Evolutionary conservation across 2,329 filamentous ascomycete species (phyloP).

Genomic region (Colletotrichum gloeosporioides): DNA sequence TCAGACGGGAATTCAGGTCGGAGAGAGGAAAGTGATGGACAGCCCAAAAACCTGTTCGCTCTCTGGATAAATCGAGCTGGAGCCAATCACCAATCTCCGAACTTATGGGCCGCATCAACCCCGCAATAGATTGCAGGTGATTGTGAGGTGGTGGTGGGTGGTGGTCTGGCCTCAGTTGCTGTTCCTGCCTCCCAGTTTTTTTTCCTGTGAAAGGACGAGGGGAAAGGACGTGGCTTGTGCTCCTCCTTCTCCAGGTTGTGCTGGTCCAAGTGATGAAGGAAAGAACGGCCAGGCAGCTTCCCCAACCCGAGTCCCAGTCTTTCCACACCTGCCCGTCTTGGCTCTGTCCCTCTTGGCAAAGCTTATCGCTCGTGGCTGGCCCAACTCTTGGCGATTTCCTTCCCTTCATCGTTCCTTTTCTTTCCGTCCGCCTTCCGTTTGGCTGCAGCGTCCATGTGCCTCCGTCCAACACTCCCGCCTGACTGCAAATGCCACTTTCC

Average conservation of each 20-base stretch:
- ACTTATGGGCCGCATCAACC: neutral
- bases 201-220: neutral
- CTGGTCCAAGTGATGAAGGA: neutral
- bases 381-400: constrained; percentile 11
- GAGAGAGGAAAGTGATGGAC: neutral
- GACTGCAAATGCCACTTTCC: neutral
- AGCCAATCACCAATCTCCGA: neutral
- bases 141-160: neutral
- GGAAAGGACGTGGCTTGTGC: neutral
- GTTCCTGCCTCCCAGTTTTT: neutral
- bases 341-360: constrained; percentile 37
- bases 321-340: constrained; percentile 25
- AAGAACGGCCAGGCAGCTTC: neutral
- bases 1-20: neutral
- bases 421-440: neutral
- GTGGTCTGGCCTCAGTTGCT: neutral
- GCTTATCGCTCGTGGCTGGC: constrained; percentile 36
- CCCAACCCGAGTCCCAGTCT: constrained; percentile 16
- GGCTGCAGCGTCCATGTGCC: neutral
- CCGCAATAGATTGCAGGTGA: constrained; percentile 1
- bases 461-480: neutral
- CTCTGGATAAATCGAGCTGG: neutral
- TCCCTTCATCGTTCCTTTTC: neutral
- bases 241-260: neutral
- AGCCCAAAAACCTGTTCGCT: constrained; percentile 4